A percentile compares a stretch with the other conserved stretches of the same genome.
phyloP scores from a whole-genome alignment of 345 rosid genomes.

The Citrus sp. region DNA sequence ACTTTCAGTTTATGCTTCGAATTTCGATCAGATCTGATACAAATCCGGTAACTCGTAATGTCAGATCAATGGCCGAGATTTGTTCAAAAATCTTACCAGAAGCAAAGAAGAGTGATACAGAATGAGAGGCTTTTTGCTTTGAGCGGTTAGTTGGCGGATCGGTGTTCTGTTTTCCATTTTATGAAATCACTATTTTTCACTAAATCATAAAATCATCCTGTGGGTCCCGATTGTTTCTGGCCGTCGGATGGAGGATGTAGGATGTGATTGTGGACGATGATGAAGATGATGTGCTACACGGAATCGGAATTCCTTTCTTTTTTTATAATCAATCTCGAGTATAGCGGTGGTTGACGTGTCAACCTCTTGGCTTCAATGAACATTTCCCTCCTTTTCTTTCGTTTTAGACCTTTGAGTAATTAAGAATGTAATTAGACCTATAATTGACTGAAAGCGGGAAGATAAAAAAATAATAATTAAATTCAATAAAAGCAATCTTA shows the following conservation, averaged over 20 bases:
- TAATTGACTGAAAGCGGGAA: not conserved
- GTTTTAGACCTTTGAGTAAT: not conserved
- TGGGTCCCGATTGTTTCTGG: not conserved
- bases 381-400: not conserved
- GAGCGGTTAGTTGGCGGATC: not conserved
- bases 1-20: not conserved
- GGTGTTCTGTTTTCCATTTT: not conserved
- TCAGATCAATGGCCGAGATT: not conserved
- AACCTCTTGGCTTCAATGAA: not conserved
- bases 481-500: not conserved
- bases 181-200: not conserved
- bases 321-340: not conserved
- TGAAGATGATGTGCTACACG: no score
- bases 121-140: not conserved
- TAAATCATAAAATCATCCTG: no score
- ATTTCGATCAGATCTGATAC: constrained; percentile 28
- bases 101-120: not conserved
- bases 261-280: not conserved
- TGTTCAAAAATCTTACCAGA: not conserved
- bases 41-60: not conserved
- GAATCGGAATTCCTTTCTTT: not conserved
- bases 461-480: not conserved
- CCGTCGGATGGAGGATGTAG: not conserved
- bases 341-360: not conserved
- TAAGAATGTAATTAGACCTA: not conserved